Evolutionary conservation across 2,329 filamentous ascomycete species (phyloP).

Genomic region (Colletotrichum nymphaeae): DNA sequence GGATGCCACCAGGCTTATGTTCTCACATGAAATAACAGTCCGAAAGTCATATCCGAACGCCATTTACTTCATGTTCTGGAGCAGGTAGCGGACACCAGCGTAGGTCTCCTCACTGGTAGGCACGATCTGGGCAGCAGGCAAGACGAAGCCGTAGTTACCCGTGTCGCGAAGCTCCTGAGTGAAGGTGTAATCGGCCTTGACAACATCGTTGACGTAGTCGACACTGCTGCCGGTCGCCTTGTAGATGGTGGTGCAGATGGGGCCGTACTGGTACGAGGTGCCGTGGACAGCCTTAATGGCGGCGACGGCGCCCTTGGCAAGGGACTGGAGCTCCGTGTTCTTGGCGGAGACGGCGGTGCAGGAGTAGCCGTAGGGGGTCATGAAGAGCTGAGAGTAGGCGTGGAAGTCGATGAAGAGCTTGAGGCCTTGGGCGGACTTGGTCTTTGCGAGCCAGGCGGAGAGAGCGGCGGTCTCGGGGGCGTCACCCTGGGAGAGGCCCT

Average conservation of each 20-base stretch:
- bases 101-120: conserved; percentile 56
- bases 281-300: conserved; percentile 61
- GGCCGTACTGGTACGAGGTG: conserved; percentile 54
- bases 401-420: conserved; percentile 70
- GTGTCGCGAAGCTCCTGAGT: conserved; percentile 51
- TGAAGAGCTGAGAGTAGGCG: conserved; percentile 64
- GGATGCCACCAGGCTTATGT: background rate
- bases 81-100: conserved; percentile 70
- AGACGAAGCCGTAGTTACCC: conserved; percentile 54
- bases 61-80: conserved; percentile 51
- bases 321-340: conserved; percentile 57
- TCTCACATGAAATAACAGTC: too few relatives aligned
- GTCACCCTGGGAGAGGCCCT: conserved; percentile 49
- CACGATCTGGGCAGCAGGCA: conserved; percentile 55
- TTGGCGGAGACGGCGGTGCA: conserved; percentile 60
- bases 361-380: conserved; percentile 69
- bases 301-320: conserved; percentile 60
- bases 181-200: conserved; percentile 54
- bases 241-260: conserved; percentile 72
- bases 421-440: conserved; percentile 52
- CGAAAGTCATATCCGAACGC: too few relatives aligned
- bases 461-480: conserved; percentile 59
- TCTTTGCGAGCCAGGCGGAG: conserved; percentile 39
- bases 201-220: conserved; percentile 57
- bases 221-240: conserved; percentile 60